Percentiles rank a stretch among this genome's conserved stretches.
Conservation (phyloP, 768 basidiomycete species). For the Tulasnella sp. region DNA sequence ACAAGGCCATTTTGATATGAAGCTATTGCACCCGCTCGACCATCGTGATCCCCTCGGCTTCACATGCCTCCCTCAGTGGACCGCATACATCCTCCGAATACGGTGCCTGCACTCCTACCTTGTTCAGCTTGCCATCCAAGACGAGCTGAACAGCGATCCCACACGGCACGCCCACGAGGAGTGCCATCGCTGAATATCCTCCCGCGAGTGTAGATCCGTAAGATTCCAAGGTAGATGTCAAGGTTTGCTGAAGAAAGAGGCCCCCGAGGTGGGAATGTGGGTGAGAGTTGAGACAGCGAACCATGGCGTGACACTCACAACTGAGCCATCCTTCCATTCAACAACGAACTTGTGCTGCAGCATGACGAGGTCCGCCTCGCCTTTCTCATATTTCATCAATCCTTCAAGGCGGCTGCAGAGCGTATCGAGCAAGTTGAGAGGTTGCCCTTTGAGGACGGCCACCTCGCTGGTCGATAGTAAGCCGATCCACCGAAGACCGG, state of each 20-base stretch:
- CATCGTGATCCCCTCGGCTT: conserved; percentile 64
- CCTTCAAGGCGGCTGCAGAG: conserved; percentile 83
- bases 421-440: conserved; percentile 78
- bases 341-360: conserved; percentile 97
- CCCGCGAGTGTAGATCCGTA: conserved; percentile 56
- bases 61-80: conserved; percentile 52
- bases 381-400: conserved; percentile 81
- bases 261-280: neutral
- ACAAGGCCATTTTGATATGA: no score
- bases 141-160: conserved; percentile 89
- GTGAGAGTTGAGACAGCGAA: neutral
- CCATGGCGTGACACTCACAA: conserved; percentile 33
- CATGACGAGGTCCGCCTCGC: conserved; percentile 93
- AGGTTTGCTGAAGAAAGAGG: conserved; percentile 55
- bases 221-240: conserved; percentile 84
- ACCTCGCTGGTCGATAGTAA: conserved; percentile 60
- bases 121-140: conserved; percentile 70
- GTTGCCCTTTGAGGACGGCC: conserved; percentile 34
- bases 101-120: conserved; percentile 73
- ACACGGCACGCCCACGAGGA: conserved; percentile 84
- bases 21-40: conserved; percentile 53
- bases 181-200: conserved; percentile 85
- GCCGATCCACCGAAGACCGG: conserved; percentile 89
- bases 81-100: conserved; percentile 81
- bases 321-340: conserved; percentile 71